A percentile compares a stretch with the other conserved stretches of the same genome.
phyloP scores from a whole-genome alignment of 108 stramenopile species.

The Poteriospumella lacustris region DNA sequence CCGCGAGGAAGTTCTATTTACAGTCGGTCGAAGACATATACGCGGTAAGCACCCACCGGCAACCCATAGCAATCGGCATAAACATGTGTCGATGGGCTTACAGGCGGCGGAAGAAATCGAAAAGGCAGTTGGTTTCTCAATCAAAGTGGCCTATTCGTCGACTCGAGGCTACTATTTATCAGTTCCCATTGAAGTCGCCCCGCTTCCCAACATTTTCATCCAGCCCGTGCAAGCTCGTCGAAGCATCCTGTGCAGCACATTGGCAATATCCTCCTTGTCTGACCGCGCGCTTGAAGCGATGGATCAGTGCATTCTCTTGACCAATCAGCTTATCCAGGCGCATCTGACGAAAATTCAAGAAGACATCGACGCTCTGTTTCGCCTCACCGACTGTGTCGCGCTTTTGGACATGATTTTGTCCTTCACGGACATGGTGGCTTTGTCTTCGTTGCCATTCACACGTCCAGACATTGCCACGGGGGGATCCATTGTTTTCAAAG shows the following conservation, averaged over 20 bases:
- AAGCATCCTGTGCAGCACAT: slow-evolving; percentile 40
- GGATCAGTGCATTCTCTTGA: slow-evolving; percentile 30
- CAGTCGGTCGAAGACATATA: slow-evolving; percentile 52
- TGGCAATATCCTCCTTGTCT: slow-evolving; percentile 39
- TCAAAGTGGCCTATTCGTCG: slow-evolving; percentile 36
- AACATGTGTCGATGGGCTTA: no score
- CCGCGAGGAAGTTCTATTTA: slow-evolving; percentile 42
- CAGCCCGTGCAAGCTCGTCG: slow-evolving; percentile 41
- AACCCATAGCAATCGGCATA: no score
- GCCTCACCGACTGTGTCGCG: slow-evolving; percentile 39
- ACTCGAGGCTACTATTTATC: slow-evolving; percentile 34
- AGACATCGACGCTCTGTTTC: slow-evolving; percentile 37
- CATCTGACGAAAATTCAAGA: slow-evolving; percentile 28
- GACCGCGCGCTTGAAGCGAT: slow-evolving; percentile 42
- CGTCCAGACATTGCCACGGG: slow-evolving; percentile 27
- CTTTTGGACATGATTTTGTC: slow-evolving; percentile 43
- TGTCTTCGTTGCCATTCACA: slow-evolving; percentile 29
- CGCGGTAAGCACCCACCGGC: no score
- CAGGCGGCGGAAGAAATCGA: no score
- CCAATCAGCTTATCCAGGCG: slow-evolving; percentile 36
- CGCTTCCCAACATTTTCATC: slow-evolving; percentile 31
- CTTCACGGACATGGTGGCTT: slow-evolving; percentile 43
- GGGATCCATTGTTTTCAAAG: slow-evolving; percentile 37
- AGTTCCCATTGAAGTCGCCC: slow-evolving; percentile 22
- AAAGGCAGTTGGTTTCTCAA: no score